Evolutionary conservation across 2,329 filamentous ascomycete genomes (phyloP), one percentile per base, ranked within the genome.

Genomic region (Sporothrix sp.): DNA sequence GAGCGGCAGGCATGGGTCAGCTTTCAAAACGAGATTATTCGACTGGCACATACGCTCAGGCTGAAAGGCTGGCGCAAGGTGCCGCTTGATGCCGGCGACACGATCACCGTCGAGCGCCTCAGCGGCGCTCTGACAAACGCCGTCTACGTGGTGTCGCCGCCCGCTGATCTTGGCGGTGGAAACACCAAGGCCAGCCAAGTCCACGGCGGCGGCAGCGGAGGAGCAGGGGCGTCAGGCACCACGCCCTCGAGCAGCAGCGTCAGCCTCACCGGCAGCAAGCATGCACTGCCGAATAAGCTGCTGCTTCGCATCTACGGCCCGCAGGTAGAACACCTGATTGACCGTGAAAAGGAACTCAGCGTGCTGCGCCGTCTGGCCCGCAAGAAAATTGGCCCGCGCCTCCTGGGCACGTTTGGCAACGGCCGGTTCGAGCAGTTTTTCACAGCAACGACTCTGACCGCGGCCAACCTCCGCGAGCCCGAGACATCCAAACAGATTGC

Each of bases 381-480:
- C 50, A 95, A 96, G 73, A 89, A 85, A 59, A 98, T 98, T 57
- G 93, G 93, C 3, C 93, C 93, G 5, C 81, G 88, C 14, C 73
- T 98, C 27, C 73, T 98, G 1, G 93, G 93, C 1, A 96, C 88
- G 0, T 98, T 98, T 65, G 79, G 76, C 49, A 98, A 98, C 62
- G 93, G 93, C 9, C 85, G 93, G 5, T 98, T 98, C 58, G 93
- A 98, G 67, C 85, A 98, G 65, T 97, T 83, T 63, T 86, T 96
- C 63, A 81, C 95, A 62, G 89, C 93, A 1, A 79, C 80, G 33
- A 83, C 93, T 1, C 75, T 98, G 37, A 91, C 83, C 0, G 75
- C 84, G 0, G 72, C 78, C 23, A 86, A 95, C 57, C 68, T 98
- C 40, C 83, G 87, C 33, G 79, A 87, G 28, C 79, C 87, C 0